Evolutionary conservation across 2,329 filamentous ascomycete species (phyloP), one percentile per base, ranked within the genome.

Genomic region (Cytospora leucostoma): DNA sequence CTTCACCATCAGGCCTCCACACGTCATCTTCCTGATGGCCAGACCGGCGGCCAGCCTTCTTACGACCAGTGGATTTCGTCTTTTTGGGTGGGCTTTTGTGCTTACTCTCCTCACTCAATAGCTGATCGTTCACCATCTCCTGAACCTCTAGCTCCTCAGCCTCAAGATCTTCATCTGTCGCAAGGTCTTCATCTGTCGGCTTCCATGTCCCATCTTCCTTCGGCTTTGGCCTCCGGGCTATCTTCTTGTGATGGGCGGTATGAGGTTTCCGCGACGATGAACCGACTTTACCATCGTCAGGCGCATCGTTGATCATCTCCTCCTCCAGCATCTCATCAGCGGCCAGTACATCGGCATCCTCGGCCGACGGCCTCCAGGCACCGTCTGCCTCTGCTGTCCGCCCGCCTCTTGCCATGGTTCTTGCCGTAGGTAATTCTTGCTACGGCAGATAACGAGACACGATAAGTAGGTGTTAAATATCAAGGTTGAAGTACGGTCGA

Each of bases 41-140:
- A 27, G 47, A 6, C 3, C 49, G 47, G 2, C 38, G 32, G 33
- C 17, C 37, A 17, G 37, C 17, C 49, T 58, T 62, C 35, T 57
- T 62, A 34, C 54, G 49, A 34, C 34, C 11, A 37, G 53, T 35
- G 8, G 61, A 52, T 17, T 47, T 63, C 3, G 50, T 12, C 34
- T 54, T 60, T 50, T 54, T 54, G 15, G 52, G 10, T 44, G 11
- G 5, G 56, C 0, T 33, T 44, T 55, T 7, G 35, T 40, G 11
- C 17, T 34, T 13, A 15, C 47, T 33, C 51, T 65, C 63, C 21
- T 54, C 57, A 7, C 15, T 55, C 6, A 51, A 35, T 4, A 61
- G n/a, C 61, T 65, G 61, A 10, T 63, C 55, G n/a, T 63, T 63
- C 3, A 63, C 52, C 64, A 65, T 63, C 56, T 65, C 64, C 49